A percentile compares a stretch with the other conserved stretches of the same genome.
phyloP scores from a whole-genome alignment of 2,329 filamentous ascomycete genomes.

The Diaporthe caulivora region DNA sequence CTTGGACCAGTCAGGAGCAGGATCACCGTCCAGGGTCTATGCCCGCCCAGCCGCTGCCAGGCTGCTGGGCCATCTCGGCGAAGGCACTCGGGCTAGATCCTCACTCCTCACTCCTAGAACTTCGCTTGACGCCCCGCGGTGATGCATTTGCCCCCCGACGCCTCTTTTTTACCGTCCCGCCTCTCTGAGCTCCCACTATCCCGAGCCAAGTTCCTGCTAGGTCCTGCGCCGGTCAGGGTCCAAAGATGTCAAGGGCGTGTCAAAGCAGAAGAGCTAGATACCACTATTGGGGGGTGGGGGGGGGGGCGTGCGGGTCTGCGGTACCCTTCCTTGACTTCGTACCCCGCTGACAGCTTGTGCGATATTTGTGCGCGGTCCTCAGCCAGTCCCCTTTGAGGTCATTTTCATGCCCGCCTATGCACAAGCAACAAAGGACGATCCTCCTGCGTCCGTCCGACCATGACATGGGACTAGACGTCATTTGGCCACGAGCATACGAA shows the following conservation, averaged over 20 bases:
- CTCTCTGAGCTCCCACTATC: background rate
- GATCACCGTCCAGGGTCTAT: slow-evolving; percentile 14
- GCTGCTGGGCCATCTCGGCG: background rate
- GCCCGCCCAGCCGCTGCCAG: slow-evolving; percentile 20
- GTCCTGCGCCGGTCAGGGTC: background rate
- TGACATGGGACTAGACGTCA: slow-evolving; percentile 20
- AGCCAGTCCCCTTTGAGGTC: slow-evolving; percentile 15
- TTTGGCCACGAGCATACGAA: background rate
- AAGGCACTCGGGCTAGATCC: background rate
- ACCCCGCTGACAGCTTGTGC: background rate
- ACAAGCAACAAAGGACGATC: slow-evolving; percentile 7
- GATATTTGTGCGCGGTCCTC: slow-evolving; percentile 24
- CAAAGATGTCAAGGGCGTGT: background rate
- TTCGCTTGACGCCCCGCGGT: background rate
- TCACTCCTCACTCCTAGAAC: background rate
- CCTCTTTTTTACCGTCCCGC: slow-evolving; percentile 4
- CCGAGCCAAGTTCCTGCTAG: background rate
- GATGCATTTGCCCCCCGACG: slow-evolving; percentile 7
- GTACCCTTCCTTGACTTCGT: no score
- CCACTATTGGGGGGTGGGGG: no score
- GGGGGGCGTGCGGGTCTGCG: no score
- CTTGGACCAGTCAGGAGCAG: background rate
- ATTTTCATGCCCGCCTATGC: background rate
- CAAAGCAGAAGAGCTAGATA: background rate
- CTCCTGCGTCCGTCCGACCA: slow-evolving; percentile 16